Percentiles rank a stretch among this genome's conserved stretches.
Conservation (phyloP, 805 yeast genomes). For the Nakazawaea ishiwadae region DNA sequence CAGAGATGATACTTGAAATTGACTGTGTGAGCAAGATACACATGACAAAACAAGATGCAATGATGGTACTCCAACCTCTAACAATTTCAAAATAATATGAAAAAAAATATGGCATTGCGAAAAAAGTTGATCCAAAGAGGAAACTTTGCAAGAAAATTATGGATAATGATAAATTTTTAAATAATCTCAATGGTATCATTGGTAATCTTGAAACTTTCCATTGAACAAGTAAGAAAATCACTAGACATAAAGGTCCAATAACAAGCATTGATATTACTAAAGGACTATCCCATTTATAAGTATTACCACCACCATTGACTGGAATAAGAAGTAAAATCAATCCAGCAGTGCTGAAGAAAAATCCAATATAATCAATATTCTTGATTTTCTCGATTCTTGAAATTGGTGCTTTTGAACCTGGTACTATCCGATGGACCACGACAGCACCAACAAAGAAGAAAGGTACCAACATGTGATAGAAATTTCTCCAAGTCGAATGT, state of each 20-base stretch:
- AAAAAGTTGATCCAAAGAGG: constrained; percentile 45
- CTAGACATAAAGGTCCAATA: constrained; percentile 36
- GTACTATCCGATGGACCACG: constrained; percentile 26
- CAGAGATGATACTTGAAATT: constrained; percentile 36
- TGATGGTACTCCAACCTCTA: constrained; percentile 32
- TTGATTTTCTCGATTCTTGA: constrained; percentile 31
- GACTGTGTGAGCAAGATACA: constrained; percentile 43
- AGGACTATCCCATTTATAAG: constrained; percentile 46
- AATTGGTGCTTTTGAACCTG: constrained; percentile 31
- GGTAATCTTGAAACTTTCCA: constrained; percentile 45
- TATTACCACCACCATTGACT: constrained; percentile 53
- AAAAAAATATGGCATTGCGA: constrained; percentile 39
- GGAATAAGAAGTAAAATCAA: constrained; percentile 49
- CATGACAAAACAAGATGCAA: constrained; percentile 35
- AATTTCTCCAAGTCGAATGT: constrained; percentile 45
- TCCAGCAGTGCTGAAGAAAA: constrained; percentile 38
- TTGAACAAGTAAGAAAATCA: constrained; percentile 45
- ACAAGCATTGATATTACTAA: constrained; percentile 33
- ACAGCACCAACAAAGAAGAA: constrained; percentile 21
- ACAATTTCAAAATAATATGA: constrained; percentile 47
- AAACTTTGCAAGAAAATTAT: constrained; percentile 34
- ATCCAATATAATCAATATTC: constrained; percentile 48
- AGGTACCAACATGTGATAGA: constrained; percentile 46
- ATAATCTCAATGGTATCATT: constrained; percentile 46
- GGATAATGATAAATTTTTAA: constrained; percentile 31